Base-by-base conservation (phyloP, 345 rosid species). In the Melaleuca alternifolia region DNA sequence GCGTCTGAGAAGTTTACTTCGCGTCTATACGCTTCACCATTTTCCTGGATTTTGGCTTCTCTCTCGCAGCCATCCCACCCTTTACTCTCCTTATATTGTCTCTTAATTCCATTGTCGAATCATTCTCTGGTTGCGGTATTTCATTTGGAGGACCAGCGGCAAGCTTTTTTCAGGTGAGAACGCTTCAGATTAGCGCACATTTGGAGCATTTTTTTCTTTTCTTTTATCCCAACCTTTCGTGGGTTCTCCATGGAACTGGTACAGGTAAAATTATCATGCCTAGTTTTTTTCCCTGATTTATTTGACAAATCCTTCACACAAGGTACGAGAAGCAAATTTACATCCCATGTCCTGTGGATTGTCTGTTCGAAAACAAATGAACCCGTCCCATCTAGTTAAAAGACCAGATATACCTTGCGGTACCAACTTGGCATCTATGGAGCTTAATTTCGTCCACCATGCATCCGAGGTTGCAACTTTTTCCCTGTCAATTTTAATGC, bases 401-500 rank as follows among this genome's bases (percentile, higher is more conserved):
- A 59, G 71, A 6, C 37, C 18, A 59, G 71, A 28, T 6, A 5
- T n/a, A n/a, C n/a, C n/a, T n/a, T n/a, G n/a, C n/a, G n/a, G n/a
- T n/a, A n/a, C n/a, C n/a, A n/a, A n/a, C n/a, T n/a, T n/a, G n/a
- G n/a, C n/a, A n/a, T n/a, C n/a, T n/a, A n/a, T n/a, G n/a, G n/a
- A n/a, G n/a, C n/a, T n/a, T n/a, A n/a, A n/a, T 59, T 59, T n/a
- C 8, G 2, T 13, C 71, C 5, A 28, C 18, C 6, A 28, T 59
- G 18, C 37, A 61, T 61, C 75, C 75, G 6, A 61, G 75, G 37
- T 13, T 28, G 75, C 71, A n/a, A 6, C 1, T 59, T 12, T 11
- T 59, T 3, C 77, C 46, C 46, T 8, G 24, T 33, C 76, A 10
- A 56, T 0, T 0, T 10, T 56, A 10, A 41, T 4, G 41, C 41